These are phyloP conservation scores for Penicillium frequentans DNA, from an alignment of 2,329 filamentous ascomycete species.

Conservation along the genomic window DNA sequence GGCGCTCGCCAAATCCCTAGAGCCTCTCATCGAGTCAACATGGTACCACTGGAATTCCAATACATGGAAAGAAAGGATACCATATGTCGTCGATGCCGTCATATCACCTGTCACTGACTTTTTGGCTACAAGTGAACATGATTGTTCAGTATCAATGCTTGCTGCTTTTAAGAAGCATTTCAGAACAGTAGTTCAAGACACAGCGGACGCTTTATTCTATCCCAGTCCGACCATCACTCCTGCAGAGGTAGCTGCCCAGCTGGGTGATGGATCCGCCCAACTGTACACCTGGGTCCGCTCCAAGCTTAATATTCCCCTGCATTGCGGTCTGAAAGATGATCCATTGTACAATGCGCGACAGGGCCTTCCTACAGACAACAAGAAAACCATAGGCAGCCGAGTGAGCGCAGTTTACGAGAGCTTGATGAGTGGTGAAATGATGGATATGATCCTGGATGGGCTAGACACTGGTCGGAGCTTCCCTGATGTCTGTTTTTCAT, in stretches of 20 bases:
- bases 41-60: constrained; percentile 15
- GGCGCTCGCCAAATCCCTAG: not conserved
- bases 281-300: constrained; percentile 14
- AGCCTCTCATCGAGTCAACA: constrained; percentile 7
- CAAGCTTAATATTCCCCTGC: constrained; percentile 7
- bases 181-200: not conserved
- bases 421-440: constrained; percentile 8
- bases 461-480: constrained; percentile 1
- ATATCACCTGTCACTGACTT: constrained; percentile 7
- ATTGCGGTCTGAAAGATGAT: constrained; percentile 13
- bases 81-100: constrained; percentile 8
- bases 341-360: constrained; percentile 15
- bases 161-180: constrained; percentile 9
- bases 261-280: constrained; percentile 9
- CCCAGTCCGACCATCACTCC: constrained; percentile 4
- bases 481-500: not conserved
- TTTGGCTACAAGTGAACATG: not conserved
- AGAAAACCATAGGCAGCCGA: constrained; percentile 13
- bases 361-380: constrained; percentile 4
- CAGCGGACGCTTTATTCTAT: constrained; percentile 9
- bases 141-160: constrained; percentile 6
- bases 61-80: constrained; percentile 14
- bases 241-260: constrained; percentile 1
- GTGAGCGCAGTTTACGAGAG: constrained; percentile 14
- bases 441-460: constrained; percentile 8